Percentiles rank a stretch among this genome's conserved stretches.
phyloP scores from a whole-genome alignment of 2,329 filamentous ascomycete species.

The Beauveria rudraprayagi region DNA sequence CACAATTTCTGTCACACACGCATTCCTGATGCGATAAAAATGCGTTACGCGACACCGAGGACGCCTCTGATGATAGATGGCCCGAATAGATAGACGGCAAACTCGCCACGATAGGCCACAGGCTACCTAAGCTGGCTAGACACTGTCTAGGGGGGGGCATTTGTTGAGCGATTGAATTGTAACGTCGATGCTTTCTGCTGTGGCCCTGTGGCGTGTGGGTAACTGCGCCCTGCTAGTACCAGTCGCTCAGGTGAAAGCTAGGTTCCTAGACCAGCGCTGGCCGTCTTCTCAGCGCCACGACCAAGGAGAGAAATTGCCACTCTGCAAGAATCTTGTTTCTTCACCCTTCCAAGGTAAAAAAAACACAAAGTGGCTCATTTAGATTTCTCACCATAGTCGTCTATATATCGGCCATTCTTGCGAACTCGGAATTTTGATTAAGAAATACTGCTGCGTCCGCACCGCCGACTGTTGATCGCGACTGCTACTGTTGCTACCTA shows the following conservation, averaged over 20 bases:
- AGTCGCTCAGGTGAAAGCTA: constrained; percentile 1
- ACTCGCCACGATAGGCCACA: not conserved
- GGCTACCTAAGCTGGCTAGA: not conserved
- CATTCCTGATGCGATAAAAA: not conserved
- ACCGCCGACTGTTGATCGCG: not conserved
- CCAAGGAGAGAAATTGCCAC: constrained; percentile 1
- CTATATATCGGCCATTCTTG: not conserved
- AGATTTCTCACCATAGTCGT: not conserved
- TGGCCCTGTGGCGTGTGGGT: not conserved
- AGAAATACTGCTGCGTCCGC: not conserved
- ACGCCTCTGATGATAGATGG: not conserved
- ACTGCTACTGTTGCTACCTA: not conserved
- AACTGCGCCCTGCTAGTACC: not conserved
- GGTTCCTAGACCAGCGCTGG: not conserved
- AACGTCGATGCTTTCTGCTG: not conserved
- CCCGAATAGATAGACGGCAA: not conserved
- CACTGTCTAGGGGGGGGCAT: not conserved
- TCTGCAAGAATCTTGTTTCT: constrained; percentile 7
- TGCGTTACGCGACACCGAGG: not conserved
- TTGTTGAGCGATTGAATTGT: constrained; percentile 4
- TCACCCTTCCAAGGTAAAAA: not conserved
- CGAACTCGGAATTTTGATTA: not conserved
- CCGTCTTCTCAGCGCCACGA: constrained; percentile 3
- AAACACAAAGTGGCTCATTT: not conserved
- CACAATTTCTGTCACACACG: too few species aligned